Conservation (phyloP, 768 basidiomycete species). For the Auricularia sp. region DNA sequence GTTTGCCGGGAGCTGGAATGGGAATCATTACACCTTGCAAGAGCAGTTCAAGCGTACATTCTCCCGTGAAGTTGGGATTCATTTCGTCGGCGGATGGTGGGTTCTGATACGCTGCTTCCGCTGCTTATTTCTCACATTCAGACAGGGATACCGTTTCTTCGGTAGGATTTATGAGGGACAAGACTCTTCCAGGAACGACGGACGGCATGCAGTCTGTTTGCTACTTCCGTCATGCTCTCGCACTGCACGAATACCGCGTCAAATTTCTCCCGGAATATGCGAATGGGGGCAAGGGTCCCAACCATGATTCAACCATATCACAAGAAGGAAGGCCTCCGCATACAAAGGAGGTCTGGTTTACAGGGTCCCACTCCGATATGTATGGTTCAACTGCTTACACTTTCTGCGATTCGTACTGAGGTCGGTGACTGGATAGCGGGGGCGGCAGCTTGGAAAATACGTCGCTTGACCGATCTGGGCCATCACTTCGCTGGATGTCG, state of each 20-base stretch:
- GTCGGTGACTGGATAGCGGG: no score
- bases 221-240: not conserved
- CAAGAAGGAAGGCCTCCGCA: not conserved
- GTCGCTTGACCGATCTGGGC: no score
- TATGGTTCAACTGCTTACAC: no score
- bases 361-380: not conserved
- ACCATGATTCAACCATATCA: not conserved
- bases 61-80: slow-evolving; percentile 27
- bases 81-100: slow-evolving; percentile 39
- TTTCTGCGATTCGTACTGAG: no score
- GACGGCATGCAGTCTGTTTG: not conserved
- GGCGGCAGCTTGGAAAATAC: no score
- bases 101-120: not conserved
- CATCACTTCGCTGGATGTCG: no score
- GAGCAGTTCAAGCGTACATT: slow-evolving; percentile 27
- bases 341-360: not conserved
- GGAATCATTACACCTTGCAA: no score
- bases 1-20: no score
- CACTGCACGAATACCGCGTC: not conserved
- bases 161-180: not conserved
- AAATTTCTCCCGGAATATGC: not conserved
- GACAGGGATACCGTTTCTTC: not conserved
- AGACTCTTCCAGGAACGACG: not conserved
- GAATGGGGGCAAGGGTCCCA: not conserved
- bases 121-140: not conserved